These are phyloP conservation scores for Metarhizium brunneum DNA, from an alignment of 2,329 filamentous ascomycete genomes.

Conservation along the genomic window DNA sequence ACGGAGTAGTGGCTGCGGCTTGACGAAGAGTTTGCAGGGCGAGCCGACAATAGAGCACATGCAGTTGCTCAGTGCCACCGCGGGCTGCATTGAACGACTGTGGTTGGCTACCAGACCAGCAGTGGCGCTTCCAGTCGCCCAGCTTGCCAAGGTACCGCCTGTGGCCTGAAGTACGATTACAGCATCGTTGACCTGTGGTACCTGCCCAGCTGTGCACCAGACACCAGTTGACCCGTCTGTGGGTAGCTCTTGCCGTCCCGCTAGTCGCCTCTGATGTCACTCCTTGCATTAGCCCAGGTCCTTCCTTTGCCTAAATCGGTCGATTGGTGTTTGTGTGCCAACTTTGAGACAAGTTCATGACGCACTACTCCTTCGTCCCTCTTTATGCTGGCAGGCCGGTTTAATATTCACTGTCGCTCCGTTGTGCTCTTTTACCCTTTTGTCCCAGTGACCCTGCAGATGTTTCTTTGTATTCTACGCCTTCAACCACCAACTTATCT, in stretches of 20 bases:
- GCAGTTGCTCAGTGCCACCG: too few species aligned
- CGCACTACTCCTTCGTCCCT: background rate
- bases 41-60: too few species aligned
- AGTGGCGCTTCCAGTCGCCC: too few species aligned
- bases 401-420: conserved; percentile 6
- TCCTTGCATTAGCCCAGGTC: background rate
- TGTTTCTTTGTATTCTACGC: background rate
- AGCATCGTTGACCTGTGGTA: too few species aligned
- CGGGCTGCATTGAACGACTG: too few species aligned
- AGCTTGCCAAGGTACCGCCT: too few species aligned
- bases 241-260: background rate
- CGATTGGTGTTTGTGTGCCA: background rate
- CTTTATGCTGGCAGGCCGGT: background rate
- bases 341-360: too few species aligned
- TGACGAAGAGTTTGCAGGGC: too few species aligned
- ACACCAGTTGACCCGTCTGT: background rate
- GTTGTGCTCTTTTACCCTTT: conserved; percentile 3
- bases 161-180: too few species aligned
- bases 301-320: background rate
- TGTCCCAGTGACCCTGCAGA: background rate
- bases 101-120: too few species aligned
- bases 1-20: too few species aligned
- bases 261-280: conserved; percentile 28
- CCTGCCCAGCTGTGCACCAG: too few species aligned
- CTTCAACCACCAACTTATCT: background rate